These are phyloP conservation scores for Crotalaria pallida DNA, from an alignment of 306 rosid species.

Conservation along the genomic window DNA sequence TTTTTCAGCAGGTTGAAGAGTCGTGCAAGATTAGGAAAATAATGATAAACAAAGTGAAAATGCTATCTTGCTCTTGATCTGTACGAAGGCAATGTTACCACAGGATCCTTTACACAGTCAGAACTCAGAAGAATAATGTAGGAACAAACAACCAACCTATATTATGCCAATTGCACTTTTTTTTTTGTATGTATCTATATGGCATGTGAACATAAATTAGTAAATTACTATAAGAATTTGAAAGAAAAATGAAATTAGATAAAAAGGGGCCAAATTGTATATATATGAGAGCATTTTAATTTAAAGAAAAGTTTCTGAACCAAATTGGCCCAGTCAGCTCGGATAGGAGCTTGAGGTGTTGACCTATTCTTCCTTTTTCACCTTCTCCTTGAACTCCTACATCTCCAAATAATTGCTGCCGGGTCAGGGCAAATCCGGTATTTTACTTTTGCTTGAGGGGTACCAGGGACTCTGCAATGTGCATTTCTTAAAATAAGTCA, in stretches of 20 bases:
- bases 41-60: background rate
- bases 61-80: background rate
- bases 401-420: slow-evolving; percentile 71
- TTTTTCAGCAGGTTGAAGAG: background rate
- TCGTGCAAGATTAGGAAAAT: background rate
- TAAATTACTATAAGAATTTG: no score
- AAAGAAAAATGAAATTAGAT: background rate
- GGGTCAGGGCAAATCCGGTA: slow-evolving; percentile 76
- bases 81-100: background rate
- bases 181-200: background rate
- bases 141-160: slow-evolving; percentile 2
- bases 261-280: background rate
- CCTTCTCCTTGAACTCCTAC: slow-evolving; percentile 56
- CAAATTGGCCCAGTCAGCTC: background rate
- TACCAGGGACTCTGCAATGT: slow-evolving; percentile 54
- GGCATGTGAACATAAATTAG: background rate
- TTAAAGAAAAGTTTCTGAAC: background rate
- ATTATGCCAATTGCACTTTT: background rate
- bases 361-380: slow-evolving; percentile 12
- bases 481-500: background rate
- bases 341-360: background rate
- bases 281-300: background rate
- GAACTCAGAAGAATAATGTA: background rate
- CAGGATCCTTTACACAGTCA: slow-evolving; percentile 10
- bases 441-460: slow-evolving; percentile 52